These are phyloP conservation scores for Podaxis sp. DNA, from an alignment of 768 basidiomycete genomes.

Conservation along the genomic window DNA sequence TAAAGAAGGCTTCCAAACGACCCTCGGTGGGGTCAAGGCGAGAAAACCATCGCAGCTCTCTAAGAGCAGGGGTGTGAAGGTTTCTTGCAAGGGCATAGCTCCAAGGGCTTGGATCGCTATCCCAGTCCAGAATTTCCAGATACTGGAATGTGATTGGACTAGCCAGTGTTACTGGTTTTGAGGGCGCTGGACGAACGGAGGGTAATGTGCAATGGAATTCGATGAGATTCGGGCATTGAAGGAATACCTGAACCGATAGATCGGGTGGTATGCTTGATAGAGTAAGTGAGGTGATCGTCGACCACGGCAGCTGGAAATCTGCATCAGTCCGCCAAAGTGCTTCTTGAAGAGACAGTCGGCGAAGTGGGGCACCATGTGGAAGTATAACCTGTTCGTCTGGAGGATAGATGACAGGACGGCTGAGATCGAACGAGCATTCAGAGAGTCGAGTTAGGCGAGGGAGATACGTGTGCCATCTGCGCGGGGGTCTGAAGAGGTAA, in stretches of 20 bases:
- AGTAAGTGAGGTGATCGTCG: not conserved
- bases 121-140: not conserved
- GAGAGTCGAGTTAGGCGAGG: not conserved
- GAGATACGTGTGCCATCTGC: not conserved
- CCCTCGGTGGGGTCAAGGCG: not conserved
- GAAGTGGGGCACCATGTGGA: not conserved
- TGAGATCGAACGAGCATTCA: not conserved
- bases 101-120: not conserved
- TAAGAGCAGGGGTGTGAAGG: not conserved
- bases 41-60: not conserved
- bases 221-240: slow-evolving; percentile 2
- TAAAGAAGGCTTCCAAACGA: not conserved
- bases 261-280: not conserved
- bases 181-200: not conserved
- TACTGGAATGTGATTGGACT: not conserved
- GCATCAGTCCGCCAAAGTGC: not conserved
- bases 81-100: not conserved
- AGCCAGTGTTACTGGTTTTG: not conserved
- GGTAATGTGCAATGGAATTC: not conserved
- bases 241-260: slow-evolving; percentile 1
- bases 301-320: not conserved
- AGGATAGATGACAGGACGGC: not conserved
- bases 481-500: not conserved
- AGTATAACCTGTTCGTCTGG: not conserved
- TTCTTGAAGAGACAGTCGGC: not conserved